Evolutionary conservation across 2,329 filamentous ascomycete species (phyloP).

Genomic region (Cladosporium sp.): DNA sequence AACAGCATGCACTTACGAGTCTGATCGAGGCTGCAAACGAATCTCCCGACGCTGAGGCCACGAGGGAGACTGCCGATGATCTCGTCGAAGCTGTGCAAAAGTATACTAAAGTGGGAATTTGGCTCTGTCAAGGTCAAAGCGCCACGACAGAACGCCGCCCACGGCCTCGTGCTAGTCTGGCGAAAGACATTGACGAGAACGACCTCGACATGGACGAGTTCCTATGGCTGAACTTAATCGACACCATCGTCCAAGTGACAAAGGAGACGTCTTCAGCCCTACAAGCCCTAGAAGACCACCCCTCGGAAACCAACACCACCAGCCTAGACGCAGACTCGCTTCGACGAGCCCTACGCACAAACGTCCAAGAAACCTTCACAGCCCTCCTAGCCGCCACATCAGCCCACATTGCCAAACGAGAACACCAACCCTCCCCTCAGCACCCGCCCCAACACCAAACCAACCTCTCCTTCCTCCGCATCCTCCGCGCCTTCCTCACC

Average conservation of each 20-base stretch:
- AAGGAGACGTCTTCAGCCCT: constrained; percentile 10
- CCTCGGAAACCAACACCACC: constrained; percentile 10
- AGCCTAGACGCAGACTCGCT: constrained; percentile 61
- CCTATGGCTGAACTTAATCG: constrained; percentile 67
- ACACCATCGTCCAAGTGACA: constrained; percentile 58
- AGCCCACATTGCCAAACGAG: constrained; percentile 15
- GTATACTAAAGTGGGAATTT: constrained; percentile 89
- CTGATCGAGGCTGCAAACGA: constrained; percentile 64
- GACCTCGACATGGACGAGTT: constrained; percentile 61
- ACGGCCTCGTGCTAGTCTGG: constrained; percentile 38
- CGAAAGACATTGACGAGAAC: constrained; percentile 53
- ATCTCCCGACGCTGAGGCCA: constrained; percentile 56
- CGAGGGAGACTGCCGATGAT: constrained; percentile 68
- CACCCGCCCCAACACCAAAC: constrained; percentile 28
- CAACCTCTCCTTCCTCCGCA: constrained; percentile 76
- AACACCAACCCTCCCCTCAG: constrained; percentile 18
- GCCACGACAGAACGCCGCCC: constrained; percentile 50
- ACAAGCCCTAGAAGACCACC: constrained; percentile 17
- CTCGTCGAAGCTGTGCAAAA: constrained; percentile 79
- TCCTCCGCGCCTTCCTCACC: constrained; percentile 83
- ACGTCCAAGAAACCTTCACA: constrained; percentile 90
- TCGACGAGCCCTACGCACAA: constrained; percentile 66
- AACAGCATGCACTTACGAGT: constrained; percentile 76
- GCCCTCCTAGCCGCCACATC: constrained; percentile 78
- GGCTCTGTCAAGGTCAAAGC: constrained; percentile 87